These are phyloP conservation scores for Amborella trichopoda DNA, from an alignment of 164 flowering plant species.

Conservation along the genomic window DNA sequence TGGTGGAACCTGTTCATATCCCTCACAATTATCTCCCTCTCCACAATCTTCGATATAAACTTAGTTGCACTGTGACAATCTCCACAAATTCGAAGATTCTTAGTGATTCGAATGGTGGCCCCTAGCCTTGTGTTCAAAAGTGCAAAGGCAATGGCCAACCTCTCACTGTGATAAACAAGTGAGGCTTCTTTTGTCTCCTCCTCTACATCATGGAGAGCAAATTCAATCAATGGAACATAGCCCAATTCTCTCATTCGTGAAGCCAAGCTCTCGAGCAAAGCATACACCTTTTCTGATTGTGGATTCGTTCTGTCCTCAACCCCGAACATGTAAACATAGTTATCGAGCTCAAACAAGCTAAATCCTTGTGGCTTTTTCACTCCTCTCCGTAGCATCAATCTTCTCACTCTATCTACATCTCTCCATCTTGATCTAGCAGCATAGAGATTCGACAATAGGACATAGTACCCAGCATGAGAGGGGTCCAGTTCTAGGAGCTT, in stretches of 20 bases:
- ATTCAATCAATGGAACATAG: constrained; percentile 10
- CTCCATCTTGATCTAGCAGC: constrained; percentile 11
- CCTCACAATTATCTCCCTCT: constrained; percentile 10
- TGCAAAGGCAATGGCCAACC: constrained; percentile 11
- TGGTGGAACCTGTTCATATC: constrained; percentile 13
- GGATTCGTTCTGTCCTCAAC: constrained; percentile 10
- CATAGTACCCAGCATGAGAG: constrained; percentile 11
- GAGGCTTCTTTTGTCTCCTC: constrained; percentile 11
- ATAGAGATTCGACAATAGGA: constrained; percentile 12
- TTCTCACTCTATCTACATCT: constrained; percentile 11
- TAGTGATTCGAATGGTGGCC: constrained; percentile 11
- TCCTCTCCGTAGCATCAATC: constrained; percentile 7
- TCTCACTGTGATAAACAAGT: constrained; percentile 10
- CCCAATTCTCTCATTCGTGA: constrained; percentile 6
- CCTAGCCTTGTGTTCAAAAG: constrained; percentile 3
- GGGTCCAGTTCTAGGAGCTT: constrained; percentile 6
- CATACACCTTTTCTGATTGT: constrained; percentile 7
- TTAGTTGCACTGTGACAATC: constrained; percentile 13
- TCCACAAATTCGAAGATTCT: constrained; percentile 13
- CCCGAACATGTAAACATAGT: constrained; percentile 7
- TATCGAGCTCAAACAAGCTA: constrained; percentile 8
- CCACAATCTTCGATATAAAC: constrained; percentile 9
- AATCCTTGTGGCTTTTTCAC: constrained; percentile 9
- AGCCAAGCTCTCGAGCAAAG: constrained; percentile 6
- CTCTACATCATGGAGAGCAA: constrained; percentile 13